A percentile compares a stretch with the other conserved stretches of the same genome.
Evolutionary conservation across 2,329 filamentous ascomycete genomes (phyloP).

Genomic region (Fragosphaeria purpurea): DNA sequence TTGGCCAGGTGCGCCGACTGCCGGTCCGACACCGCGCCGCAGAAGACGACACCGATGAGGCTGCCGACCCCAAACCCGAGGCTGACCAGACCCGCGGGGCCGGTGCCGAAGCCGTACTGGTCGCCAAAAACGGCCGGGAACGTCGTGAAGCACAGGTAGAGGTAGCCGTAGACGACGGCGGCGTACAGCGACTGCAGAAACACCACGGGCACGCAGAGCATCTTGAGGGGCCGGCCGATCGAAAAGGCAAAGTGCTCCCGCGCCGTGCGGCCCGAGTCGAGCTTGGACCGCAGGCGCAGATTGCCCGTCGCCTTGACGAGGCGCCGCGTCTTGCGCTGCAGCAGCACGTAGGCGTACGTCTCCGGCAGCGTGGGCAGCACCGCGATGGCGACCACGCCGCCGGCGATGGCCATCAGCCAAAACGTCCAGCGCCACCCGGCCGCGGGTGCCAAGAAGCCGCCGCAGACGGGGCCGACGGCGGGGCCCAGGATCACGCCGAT

Average conservation of each 20-base stretch:
- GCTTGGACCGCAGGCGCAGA: conserved; percentile 14
- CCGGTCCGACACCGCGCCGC: conserved; percentile 52
- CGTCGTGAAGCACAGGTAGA: conserved; percentile 48
- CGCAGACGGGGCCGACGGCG: conserved; percentile 34
- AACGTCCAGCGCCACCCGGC: conserved; percentile 40
- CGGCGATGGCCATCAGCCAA: conserved; percentile 29
- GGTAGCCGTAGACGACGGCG: conserved; percentile 43
- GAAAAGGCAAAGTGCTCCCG: conserved; percentile 42
- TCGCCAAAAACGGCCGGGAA: conserved; percentile 40
- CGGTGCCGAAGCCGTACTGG: conserved; percentile 39
- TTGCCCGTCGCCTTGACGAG: conserved; percentile 29
- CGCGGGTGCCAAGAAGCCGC: conserved; percentile 29
- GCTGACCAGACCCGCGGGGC: conserved; percentile 36
- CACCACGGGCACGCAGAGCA: conserved; percentile 46
- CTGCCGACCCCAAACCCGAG: conserved; percentile 41
- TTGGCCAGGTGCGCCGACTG: conserved; percentile 46
- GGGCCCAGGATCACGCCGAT: conserved; percentile 29
- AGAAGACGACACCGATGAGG: conserved; percentile 30
- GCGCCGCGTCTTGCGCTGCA: conserved; percentile 24
- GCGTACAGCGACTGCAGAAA: conserved; percentile 41
- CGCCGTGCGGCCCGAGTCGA: conserved; percentile 23
- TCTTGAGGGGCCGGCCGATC: conserved; percentile 32
- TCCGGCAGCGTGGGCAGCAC: conserved; percentile 5
- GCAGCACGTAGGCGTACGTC: conserved; percentile 15
- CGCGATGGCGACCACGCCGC: conserved; percentile 3